Conservation (phyloP, 2,329 filamentous ascomycete genomes). For the Paraphoma chrysanthemicola region DNA sequence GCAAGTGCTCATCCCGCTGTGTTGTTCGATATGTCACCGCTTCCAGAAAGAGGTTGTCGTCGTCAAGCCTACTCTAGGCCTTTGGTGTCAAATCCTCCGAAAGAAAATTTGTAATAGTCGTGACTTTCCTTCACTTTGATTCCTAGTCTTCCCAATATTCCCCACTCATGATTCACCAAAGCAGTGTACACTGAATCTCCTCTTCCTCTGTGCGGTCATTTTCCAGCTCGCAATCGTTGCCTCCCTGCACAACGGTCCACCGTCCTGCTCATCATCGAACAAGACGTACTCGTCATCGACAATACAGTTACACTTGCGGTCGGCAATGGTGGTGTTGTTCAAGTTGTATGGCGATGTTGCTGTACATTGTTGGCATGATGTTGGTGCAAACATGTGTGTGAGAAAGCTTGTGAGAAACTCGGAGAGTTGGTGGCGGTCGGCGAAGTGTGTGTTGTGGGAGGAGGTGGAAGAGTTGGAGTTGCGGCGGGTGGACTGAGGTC, state of each 20-base stretch:
- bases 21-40: no score
- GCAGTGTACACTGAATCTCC: slow-evolving; percentile 19
- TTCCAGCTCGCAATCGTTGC: slow-evolving; percentile 29
- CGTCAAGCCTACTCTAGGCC: no score
- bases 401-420: slow-evolving; percentile 18
- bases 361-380: slow-evolving; percentile 18
- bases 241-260: slow-evolving; percentile 30
- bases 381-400: slow-evolving; percentile 22
- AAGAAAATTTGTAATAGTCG: no score
- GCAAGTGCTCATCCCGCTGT: no score
- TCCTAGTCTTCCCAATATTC: no score
- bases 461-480: slow-evolving; percentile 3
- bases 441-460: slow-evolving; percentile 1
- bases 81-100: no score
- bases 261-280: slow-evolving; percentile 21
- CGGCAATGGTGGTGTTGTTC: neutral
- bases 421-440: slow-evolving; percentile 15
- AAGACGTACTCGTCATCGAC: slow-evolving; percentile 20
- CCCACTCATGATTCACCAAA: neutral
- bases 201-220: neutral
- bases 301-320: slow-evolving; percentile 6
- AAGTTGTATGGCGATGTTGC: slow-evolving; percentile 7
- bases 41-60: no score
- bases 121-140: no score
- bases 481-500: neutral